Conservation (phyloP, 1,139 yeast genomes). For the Protomyces inouyei region DNA sequence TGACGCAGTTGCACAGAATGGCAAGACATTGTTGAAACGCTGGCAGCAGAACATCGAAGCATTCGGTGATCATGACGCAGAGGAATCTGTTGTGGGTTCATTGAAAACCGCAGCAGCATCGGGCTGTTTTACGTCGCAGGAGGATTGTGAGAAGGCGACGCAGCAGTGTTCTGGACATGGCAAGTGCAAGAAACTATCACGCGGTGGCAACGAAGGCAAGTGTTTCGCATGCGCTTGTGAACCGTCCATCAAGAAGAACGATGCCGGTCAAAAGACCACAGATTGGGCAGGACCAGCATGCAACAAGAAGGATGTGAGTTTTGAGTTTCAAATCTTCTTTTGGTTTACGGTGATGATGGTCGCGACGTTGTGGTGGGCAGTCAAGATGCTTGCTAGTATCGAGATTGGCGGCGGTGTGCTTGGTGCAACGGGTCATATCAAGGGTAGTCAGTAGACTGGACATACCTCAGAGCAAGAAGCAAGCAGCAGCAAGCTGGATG, state of each 20-base stretch:
- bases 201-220: conserved; percentile 38
- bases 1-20: neutral
- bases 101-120: neutral
- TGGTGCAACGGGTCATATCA: conserved; percentile 15
- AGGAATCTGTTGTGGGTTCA: neutral
- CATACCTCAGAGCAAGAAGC: too few species aligned
- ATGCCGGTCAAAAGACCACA: conserved; percentile 45
- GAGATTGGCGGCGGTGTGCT: conserved; percentile 25
- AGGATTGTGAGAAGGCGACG: conserved; percentile 52
- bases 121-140: conserved; percentile 41
- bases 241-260: conserved; percentile 46
- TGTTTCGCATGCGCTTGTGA: conserved; percentile 56
- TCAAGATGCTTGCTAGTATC: conserved; percentile 14
- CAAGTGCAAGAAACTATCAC: conserved; percentile 43
- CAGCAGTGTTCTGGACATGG: conserved; percentile 61
- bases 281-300: conserved; percentile 65
- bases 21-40: conserved; percentile 12
- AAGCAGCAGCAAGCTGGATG: too few species aligned
- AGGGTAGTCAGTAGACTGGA: neutral
- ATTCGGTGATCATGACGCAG: conserved; percentile 20
- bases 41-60: conserved; percentile 26
- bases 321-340: conserved; percentile 59
- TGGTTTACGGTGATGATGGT: conserved; percentile 43
- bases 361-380: conserved; percentile 24
- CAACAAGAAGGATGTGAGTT: conserved; percentile 58